These are phyloP conservation scores for Lasiosphaeria miniovina DNA, from an alignment of 495 filamentous ascomycete genomes.

Conservation along the genomic window DNA sequence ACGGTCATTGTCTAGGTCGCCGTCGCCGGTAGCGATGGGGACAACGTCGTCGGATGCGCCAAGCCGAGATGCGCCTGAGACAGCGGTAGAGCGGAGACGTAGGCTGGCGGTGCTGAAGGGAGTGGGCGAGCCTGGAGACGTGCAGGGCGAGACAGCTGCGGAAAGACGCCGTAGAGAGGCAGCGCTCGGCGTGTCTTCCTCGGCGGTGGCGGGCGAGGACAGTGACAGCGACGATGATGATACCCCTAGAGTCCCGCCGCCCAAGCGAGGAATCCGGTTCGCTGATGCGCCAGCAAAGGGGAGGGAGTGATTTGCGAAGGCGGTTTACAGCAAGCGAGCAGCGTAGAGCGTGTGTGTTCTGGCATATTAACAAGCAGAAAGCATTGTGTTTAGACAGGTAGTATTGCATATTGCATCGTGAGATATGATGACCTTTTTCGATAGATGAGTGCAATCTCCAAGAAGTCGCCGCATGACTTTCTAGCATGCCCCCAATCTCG, in stretches of 20 bases:
- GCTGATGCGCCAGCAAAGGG: conserved; percentile 36
- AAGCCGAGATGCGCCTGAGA: conserved; percentile 32
- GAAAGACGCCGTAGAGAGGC: conserved; percentile 80
- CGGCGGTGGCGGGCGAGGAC: conserved; percentile 52
- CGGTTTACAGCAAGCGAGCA: not conserved
- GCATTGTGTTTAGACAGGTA: too few species aligned
- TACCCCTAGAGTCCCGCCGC: conserved; percentile 44
- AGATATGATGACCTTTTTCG: too few species aligned
- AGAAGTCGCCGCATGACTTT: too few species aligned
- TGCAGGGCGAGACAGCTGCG: conserved; percentile 72
- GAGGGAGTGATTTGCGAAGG: conserved; percentile 9
- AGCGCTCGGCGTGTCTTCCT: conserved; percentile 64
- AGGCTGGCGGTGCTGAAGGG: conserved; percentile 39
- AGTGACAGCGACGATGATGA: conserved; percentile 65
- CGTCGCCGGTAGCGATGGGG: conserved; percentile 3
- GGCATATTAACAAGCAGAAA: too few species aligned
- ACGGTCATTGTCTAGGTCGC: conserved; percentile 6
- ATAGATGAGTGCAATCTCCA: too few species aligned
- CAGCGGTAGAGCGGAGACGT: conserved; percentile 41
- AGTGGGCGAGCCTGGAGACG: conserved; percentile 28
- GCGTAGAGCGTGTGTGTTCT: too few species aligned
- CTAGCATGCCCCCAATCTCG: too few species aligned
- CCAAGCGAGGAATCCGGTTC: conserved; percentile 44
- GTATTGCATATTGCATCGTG: too few species aligned
- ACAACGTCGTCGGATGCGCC: conserved; percentile 2